Percentiles rank a stretch among this genome's conserved stretches.
These are phyloP conservation scores for Sanghuangporus weigelae DNA, from an alignment of 1,284 basidiomycete genomes.

Conservation along the genomic window DNA sequence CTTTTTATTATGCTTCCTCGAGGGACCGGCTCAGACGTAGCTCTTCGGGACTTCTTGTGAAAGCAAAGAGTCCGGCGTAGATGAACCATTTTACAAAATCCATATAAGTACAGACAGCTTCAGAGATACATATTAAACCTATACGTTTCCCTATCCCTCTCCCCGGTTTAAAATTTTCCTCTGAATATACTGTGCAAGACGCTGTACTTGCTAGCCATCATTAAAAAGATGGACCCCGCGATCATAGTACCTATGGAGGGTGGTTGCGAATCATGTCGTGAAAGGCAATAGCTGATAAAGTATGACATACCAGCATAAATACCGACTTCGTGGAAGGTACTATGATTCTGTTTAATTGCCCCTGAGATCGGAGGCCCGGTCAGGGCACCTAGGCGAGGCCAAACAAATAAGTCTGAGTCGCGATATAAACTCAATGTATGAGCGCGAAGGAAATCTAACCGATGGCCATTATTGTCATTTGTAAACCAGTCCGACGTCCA, in stretches of 20 bases:
- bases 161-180: neutral
- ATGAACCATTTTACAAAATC: too few relatives aligned
- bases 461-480: constrained; percentile 24
- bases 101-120: too few relatives aligned
- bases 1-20: too few relatives aligned
- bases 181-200: neutral
- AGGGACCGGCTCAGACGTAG: too few relatives aligned
- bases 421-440: neutral
- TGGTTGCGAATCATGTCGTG: neutral
- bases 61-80: too few relatives aligned
- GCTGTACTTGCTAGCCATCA: constrained; percentile 30
- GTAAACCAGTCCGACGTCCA: constrained; percentile 27
- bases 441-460: neutral
- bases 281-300: neutral
- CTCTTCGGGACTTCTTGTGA: too few relatives aligned
- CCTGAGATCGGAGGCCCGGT: constrained; percentile 30
- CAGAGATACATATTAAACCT: too few relatives aligned
- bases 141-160: too few relatives aligned
- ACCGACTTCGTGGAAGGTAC: constrained; percentile 25
- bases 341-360: constrained; percentile 24
- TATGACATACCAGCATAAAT: constrained; percentile 25
- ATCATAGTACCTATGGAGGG: constrained; percentile 1
- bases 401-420: neutral
- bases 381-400: constrained; percentile 22
- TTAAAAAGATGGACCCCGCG: constrained; percentile 26